Evolutionary conservation across 495 filamentous ascomycete species (phyloP).

Genomic region (Clohesyomyces aquaticus): DNA sequence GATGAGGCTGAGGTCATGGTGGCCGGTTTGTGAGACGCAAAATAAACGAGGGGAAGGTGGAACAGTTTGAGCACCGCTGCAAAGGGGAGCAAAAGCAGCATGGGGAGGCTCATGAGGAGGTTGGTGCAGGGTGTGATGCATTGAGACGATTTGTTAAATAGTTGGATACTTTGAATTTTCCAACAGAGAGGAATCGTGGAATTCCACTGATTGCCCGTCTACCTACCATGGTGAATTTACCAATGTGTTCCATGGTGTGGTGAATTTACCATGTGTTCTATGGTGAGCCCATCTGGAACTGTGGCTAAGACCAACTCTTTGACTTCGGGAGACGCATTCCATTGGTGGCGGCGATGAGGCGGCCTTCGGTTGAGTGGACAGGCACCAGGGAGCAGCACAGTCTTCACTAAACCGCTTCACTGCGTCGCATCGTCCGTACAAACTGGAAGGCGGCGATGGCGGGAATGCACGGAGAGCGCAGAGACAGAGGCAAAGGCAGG

Average conservation of each 20-base stretch:
- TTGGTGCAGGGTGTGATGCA: not conserved
- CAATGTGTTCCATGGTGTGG: too few relatives aligned
- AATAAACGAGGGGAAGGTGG: not conserved
- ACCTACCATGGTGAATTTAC: too few relatives aligned
- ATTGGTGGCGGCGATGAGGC: not conserved
- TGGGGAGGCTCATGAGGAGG: not conserved
- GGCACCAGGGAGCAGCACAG: not conserved
- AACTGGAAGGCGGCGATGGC: not conserved
- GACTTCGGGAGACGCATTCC: not conserved
- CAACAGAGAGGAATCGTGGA: too few relatives aligned
- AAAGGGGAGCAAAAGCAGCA: not conserved
- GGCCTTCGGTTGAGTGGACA: not conserved
- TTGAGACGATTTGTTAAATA: not conserved
- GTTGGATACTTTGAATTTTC: not conserved
- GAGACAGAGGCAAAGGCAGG: not conserved
- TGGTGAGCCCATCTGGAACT: not conserved
- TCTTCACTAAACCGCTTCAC: not conserved
- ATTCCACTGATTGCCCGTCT: too few relatives aligned
- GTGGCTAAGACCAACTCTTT: not conserved
- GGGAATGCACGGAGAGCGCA: not conserved
- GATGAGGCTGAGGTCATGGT: conserved; percentile 4
- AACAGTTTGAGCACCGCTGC: not conserved
- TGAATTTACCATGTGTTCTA: not conserved
- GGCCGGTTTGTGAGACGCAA: not conserved
- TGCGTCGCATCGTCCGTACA: not conserved